Evolutionary conservation across 345 rosid species (phyloP), one percentile per base, ranked within the genome.

Genomic region (Turritis glabra): DNA sequence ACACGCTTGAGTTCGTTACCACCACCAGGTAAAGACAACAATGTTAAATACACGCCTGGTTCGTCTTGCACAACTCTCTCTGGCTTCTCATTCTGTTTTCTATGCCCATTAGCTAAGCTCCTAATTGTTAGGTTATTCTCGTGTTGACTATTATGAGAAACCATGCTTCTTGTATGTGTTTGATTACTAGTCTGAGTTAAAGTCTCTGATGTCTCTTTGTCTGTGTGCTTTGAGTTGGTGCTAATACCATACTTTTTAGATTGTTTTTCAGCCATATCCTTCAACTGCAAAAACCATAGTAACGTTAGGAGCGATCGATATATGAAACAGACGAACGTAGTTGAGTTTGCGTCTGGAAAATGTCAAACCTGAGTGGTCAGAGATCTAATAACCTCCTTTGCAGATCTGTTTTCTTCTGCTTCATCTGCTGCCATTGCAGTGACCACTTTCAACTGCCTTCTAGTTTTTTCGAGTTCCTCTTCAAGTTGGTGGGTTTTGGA

Each of bases 341-440:
- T 5, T 40, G 46, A 40, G 17, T 14, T 4, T 57, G 14, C 58
- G 33, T 68, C 30, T 22, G 48, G 19, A 52, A 65, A 46, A 21
- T 15, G 52, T 53, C 74, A 54, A 75, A 89, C 98, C 97, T 93
- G 96, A 85, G 83, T 72, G 60, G 91, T 86, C 29, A 93, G 83
- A 23, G 92, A 84, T 82, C 79, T 86, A 22, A 91, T 89, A 71
- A 89, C 91, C 57, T 88, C 98, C 64, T 87, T 91, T 6, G 97
- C 97, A 17, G 96, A 82, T 80, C 77, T 88, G 84, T 90, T 86
- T 74, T 87, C 93, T 69, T 84, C 90, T 78, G 90, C 98, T 85
- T 93, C 98, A 78, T 87, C 89, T 73, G 86, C 82, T 56, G 93
- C 96, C 68, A 85, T 82, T 69, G 83, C 88, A 66, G 92, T 83